These are phyloP conservation scores for Nakaseomyces delphensis DNA, from an alignment of 1,139 yeast genomes.

Conservation along the genomic window DNA sequence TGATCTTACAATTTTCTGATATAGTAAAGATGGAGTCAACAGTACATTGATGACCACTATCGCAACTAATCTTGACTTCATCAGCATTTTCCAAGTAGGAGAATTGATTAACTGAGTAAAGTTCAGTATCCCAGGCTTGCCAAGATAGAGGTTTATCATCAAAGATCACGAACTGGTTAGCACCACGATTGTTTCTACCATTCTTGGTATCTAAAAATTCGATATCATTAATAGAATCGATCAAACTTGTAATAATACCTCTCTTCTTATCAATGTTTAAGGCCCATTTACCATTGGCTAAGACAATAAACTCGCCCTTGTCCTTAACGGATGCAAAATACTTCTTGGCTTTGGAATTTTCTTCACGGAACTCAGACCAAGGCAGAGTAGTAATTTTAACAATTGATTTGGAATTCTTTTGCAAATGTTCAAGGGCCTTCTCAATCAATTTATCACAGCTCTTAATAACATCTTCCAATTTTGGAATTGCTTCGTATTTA, in stretches of 20 bases:
- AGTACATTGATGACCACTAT: constrained; percentile 53
- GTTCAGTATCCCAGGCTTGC: constrained; percentile 98
- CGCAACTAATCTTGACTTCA: constrained; percentile 44
- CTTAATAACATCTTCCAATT: constrained; percentile 51
- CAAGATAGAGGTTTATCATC: constrained; percentile 84
- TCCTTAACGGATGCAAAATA: constrained; percentile 9
- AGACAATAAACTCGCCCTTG: constrained; percentile 17
- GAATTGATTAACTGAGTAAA: constrained; percentile 67
- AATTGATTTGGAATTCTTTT: constrained; percentile 10
- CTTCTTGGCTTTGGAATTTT: background rate
- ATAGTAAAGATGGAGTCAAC: constrained; percentile 40
- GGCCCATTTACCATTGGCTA: constrained; percentile 53
- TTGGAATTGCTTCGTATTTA: constrained; percentile 80
- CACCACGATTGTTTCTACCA: constrained; percentile 47
- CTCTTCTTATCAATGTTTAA: constrained; percentile 46
- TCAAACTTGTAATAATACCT: constrained; percentile 63
- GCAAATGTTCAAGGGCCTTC: constrained; percentile 42
- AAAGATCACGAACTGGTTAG: constrained; percentile 69
- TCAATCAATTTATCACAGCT: constrained; percentile 46
- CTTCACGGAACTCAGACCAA: constrained; percentile 12
- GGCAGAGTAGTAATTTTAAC: constrained; percentile 35
- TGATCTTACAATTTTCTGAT: constrained; percentile 43
- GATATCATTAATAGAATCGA: constrained; percentile 50
- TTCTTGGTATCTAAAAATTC: constrained; percentile 57
- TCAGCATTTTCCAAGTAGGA: constrained; percentile 40